A percentile compares a stretch with the other conserved stretches of the same genome.
These are phyloP conservation scores for Candida broadrunensis DNA, from an alignment of 805 yeast genomes.

Conservation along the genomic window DNA sequence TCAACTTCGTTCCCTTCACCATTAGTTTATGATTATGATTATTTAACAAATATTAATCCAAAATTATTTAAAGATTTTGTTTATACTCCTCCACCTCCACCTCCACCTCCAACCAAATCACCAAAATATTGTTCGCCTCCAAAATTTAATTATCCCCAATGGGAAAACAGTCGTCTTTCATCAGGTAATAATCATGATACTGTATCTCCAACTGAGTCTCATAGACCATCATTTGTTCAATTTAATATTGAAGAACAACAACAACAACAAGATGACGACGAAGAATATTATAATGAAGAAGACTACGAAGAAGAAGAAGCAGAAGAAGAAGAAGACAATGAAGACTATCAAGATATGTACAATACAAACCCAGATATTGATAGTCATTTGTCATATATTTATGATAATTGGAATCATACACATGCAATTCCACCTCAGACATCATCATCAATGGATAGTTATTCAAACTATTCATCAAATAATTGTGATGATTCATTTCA, in stretches of 20 bases:
- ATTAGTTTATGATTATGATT: slow-evolving; percentile 41
- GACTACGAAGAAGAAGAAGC: background rate
- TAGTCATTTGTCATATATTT: background rate
- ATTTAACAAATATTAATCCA: slow-evolving; percentile 33
- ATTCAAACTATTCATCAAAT: slow-evolving; percentile 1
- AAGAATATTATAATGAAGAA: background rate
- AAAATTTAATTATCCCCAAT: slow-evolving; percentile 18
- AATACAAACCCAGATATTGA: background rate
- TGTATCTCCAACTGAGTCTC: slow-evolving; percentile 14
- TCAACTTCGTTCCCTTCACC: slow-evolving; percentile 24
- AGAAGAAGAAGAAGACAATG: background rate
- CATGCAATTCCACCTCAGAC: background rate
- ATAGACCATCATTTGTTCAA: slow-evolving; percentile 8
- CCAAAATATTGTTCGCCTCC: slow-evolving; percentile 9
- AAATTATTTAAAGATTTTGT: slow-evolving; percentile 33
- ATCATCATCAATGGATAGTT: background rate
- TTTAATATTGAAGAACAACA: background rate
- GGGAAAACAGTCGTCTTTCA: slow-evolving; percentile 7
- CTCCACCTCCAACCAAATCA: background rate
- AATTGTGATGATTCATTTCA: slow-evolving; percentile 10
- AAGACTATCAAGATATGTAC: background rate
- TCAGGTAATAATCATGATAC: slow-evolving; percentile 2
- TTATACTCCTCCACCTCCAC: slow-evolving; percentile 27
- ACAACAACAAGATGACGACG: background rate
- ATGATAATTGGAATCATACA: background rate